phyloP scores from a whole-genome alignment of 176 grass and related monocot species.

The Aegilops tauschii region DNA sequence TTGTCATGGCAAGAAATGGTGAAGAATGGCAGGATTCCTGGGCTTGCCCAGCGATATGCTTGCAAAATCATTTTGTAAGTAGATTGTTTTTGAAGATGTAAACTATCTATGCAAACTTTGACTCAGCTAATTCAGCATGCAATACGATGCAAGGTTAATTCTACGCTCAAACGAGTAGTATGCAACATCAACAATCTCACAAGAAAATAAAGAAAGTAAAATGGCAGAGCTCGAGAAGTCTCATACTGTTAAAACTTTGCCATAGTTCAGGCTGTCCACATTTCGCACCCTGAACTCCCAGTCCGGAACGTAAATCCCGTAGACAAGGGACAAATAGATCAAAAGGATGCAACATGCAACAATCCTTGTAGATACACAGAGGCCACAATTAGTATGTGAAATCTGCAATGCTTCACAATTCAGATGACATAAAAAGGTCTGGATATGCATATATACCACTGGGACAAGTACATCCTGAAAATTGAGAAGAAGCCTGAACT shows the following conservation, averaged over 20 bases:
- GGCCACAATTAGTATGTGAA: background rate
- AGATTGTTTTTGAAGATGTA: background rate
- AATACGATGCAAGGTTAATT: background rate
- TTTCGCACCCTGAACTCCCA: constrained; percentile 87
- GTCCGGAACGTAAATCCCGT: constrained; percentile 81
- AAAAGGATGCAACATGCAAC: constrained; percentile 67
- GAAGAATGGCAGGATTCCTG: background rate
- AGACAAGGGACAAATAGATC: constrained; percentile 64
- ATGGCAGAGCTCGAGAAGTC: background rate
- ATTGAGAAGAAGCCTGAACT: constrained; percentile 46
- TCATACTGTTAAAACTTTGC: constrained; percentile 67
- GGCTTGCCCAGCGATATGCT: background rate
- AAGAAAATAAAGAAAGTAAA: background rate
- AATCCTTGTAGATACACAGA: constrained; percentile 50
- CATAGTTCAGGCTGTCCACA: constrained; percentile 36
- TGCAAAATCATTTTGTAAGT: background rate
- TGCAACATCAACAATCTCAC: too few species aligned
- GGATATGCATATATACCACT: constrained; percentile 41
- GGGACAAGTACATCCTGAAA: constrained; percentile 63
- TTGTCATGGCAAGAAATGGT: background rate
- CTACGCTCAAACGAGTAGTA: background rate
- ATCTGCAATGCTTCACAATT: background rate
- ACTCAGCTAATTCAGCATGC: background rate
- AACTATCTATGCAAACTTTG: background rate
- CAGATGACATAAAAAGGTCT: background rate